phyloP scores from a whole-genome alignment of 805 yeast species.

The Ogataea nakhonphanomensis region DNA sequence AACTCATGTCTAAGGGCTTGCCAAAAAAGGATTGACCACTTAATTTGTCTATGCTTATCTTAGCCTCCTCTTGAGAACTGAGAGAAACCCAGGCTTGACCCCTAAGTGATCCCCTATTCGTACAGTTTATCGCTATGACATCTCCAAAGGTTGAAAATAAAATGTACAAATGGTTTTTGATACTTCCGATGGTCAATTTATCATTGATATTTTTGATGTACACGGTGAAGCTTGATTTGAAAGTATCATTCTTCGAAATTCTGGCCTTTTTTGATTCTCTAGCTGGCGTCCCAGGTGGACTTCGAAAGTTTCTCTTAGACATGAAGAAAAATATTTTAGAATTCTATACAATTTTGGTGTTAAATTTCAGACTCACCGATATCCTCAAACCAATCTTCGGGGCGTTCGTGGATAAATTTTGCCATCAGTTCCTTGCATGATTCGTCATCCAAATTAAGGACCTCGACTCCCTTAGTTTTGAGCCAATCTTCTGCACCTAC shows the following conservation, averaged over 20 bases:
- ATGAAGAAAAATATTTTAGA: slow-evolving; percentile 1
- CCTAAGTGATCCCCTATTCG: slow-evolving; percentile 43
- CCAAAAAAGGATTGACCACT: slow-evolving; percentile 52
- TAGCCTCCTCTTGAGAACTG: slow-evolving; percentile 47
- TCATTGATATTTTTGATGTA: slow-evolving; percentile 61
- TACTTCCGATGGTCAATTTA: slow-evolving; percentile 40
- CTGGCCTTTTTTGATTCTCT: slow-evolving; percentile 1
- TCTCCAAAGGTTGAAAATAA: slow-evolving; percentile 65
- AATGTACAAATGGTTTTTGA: slow-evolving; percentile 54
- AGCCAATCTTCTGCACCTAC: slow-evolving; percentile 81
- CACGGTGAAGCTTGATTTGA: slow-evolving; percentile 39
- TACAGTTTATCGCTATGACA: slow-evolving; percentile 46
- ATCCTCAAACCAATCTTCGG: slow-evolving; percentile 80
- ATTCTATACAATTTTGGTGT: not conserved
- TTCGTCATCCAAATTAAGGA: slow-evolving; percentile 55
- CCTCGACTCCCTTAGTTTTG: slow-evolving; percentile 63
- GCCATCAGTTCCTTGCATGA: slow-evolving; percentile 72
- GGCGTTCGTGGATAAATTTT: slow-evolving; percentile 71
- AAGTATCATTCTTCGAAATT: slow-evolving; percentile 3
- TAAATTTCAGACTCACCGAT: slow-evolving; percentile 45
- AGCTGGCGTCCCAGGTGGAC: too few relatives aligned
- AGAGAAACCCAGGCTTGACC: slow-evolving; percentile 69
- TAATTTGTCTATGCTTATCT: slow-evolving; percentile 45
- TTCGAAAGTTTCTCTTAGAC: slow-evolving; percentile 3
- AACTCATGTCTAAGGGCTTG: slow-evolving; percentile 45